A percentile compares a stretch with the other conserved stretches of the same genome.
Evolutionary conservation across 441 rosid species (phyloP).

Genomic region (Gossypium schwendimanii): DNA sequence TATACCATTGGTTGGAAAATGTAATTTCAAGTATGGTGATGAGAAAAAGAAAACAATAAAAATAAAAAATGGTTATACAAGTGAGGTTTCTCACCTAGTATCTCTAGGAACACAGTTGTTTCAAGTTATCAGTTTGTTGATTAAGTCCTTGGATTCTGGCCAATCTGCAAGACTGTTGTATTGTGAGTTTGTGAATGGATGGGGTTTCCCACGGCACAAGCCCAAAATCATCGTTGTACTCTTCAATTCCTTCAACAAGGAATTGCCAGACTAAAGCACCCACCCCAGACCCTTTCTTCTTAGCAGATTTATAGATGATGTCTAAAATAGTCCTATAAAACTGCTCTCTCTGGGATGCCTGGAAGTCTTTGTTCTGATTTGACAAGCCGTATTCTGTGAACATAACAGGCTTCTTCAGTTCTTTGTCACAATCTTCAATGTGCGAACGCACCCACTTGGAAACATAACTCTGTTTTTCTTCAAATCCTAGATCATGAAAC

Average conservation of each 20-base stretch:
- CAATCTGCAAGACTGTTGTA: constrained; percentile 69
- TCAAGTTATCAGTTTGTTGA: constrained; percentile 28
- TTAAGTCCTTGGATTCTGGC: constrained; percentile 32
- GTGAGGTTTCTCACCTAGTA: no score
- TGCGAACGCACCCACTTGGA: constrained; percentile 78
- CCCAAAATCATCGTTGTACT: constrained; percentile 72
- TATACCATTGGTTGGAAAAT: no score
- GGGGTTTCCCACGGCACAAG: constrained; percentile 66
- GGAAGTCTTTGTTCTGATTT: constrained; percentile 55
- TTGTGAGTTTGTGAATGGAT: constrained; percentile 43
- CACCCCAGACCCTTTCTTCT: constrained; percentile 59
- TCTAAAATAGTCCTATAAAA: constrained; percentile 49
- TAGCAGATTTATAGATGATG: constrained; percentile 55
- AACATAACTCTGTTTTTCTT: constrained; percentile 53
- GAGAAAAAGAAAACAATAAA: no score
- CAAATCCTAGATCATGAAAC: constrained; percentile 52
- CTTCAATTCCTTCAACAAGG: constrained; percentile 68
- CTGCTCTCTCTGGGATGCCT: constrained; percentile 49
- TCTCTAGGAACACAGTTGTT: constrained; percentile 45
- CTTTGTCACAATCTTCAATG: constrained; percentile 77
- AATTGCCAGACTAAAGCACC: constrained; percentile 82
- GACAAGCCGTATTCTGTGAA: constrained; percentile 83
- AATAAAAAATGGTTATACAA: no score
- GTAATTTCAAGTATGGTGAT: no score
- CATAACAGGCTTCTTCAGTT: constrained; percentile 64